Evolutionary conservation across 805 yeast species (phyloP), one percentile per base, ranked within the genome.

Genomic region (Starmerella apicola): DNA sequence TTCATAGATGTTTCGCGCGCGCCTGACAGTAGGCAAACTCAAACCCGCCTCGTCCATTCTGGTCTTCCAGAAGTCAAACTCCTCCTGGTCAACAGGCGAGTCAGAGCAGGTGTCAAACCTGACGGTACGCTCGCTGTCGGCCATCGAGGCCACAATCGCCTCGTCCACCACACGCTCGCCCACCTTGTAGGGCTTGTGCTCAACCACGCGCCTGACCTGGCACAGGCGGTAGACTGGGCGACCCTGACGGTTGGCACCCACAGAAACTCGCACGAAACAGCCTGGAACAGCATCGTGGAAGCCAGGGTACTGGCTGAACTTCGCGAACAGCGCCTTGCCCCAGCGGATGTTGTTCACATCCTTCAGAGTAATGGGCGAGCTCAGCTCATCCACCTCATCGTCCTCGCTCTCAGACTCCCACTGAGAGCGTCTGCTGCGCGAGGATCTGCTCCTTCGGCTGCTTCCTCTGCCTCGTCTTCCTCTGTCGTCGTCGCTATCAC

Each of bases 91-190:
- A 37, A 86, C 70, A 7, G 76, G 71, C 2, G 78, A 74, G 62
- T 91, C 95, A 34, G 93, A 78, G 53, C 91, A 76, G 37, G 74
- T 75, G 32, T 73, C 74, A 70, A 91, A 74, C 32, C 82, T 88
- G 49, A 86, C 76, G 33, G 71, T 72, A 50, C 79, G 81, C 46
- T 76, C 76, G 28, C 77, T 74, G 37, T 70, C 68, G 37, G 94
- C 95, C 56, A 83, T 94, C n/a, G 86, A 70, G 12, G 83, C 88
- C 38, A 74, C 66, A 49, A 88, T 66, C 49, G 72, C 76, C 51
- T 67, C 67, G 49, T 74, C 72, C 2, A 75, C 74, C 22, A 62
- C 64, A 35, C 70, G 63, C 43, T 63, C 64, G 39, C 71, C 65
- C 57, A 73, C 63, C 26, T 58, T 60, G 54, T 75, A 76, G 15